Evolutionary conservation across 1,284 basidiomycete species (phyloP).

Genomic region (Puccinia novopanici): DNA sequence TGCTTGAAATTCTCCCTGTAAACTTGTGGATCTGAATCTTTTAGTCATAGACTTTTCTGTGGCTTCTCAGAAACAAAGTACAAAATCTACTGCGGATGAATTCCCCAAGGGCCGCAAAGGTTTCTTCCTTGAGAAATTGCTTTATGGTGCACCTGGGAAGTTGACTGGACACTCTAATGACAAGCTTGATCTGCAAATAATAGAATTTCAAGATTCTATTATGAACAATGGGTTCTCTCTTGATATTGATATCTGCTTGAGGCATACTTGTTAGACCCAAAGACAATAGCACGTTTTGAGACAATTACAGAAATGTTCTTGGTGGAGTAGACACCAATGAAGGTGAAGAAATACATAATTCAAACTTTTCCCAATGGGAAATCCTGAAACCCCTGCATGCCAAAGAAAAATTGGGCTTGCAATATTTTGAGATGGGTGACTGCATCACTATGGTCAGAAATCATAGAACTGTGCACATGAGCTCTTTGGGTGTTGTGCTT

Average conservation of each 20-base stretch:
- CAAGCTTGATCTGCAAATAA: slow-evolving; percentile 74
- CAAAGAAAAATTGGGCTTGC: slow-evolving; percentile 83
- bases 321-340: slow-evolving; percentile 65
- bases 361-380: slow-evolving; percentile 91
- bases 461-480: slow-evolving; percentile 82
- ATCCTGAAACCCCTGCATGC: slow-evolving; percentile 87
- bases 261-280: slow-evolving; percentile 86
- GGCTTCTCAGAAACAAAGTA: slow-evolving; percentile 64
- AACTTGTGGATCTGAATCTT: neutral
- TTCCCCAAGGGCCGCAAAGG: slow-evolving; percentile 87
- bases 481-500: slow-evolving; percentile 89
- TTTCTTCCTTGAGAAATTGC: slow-evolving; percentile 90
- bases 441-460: slow-evolving; percentile 94
- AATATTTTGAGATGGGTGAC: slow-evolving; percentile 89
- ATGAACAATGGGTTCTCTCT: neutral
- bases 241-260: slow-evolving; percentile 67
- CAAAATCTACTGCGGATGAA: slow-evolving; percentile 80
- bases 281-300: slow-evolving; percentile 77
- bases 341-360: slow-evolving; percentile 84
- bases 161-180: slow-evolving; percentile 72
- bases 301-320: slow-evolving; percentile 71
- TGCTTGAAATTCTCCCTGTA: neutral
- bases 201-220: slow-evolving; percentile 64
- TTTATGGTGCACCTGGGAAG: slow-evolving; percentile 91
- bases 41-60: neutral